Percentiles rank a stretch among this genome's conserved stretches.
Evolutionary conservation across 192 early-diverging fungal species (phyloP).

Genomic region (Podila epicladia): DNA sequence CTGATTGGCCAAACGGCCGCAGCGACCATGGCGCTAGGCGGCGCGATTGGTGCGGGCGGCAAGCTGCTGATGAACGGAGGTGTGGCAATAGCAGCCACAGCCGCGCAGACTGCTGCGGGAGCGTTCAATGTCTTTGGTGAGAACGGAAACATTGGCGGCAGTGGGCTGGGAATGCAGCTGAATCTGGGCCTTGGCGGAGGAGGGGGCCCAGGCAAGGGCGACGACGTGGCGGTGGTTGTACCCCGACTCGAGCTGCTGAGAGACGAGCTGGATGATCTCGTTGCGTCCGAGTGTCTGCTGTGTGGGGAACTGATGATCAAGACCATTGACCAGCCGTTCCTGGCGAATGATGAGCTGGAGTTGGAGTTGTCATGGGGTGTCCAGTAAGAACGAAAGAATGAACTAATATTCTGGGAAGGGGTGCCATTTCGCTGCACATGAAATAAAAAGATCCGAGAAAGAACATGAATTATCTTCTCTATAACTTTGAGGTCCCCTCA

Average conservation of each 20-base stretch:
- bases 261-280: constrained; percentile 58
- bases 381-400: constrained; percentile 35
- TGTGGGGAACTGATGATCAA: constrained; percentile 97
- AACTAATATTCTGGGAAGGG: too few species aligned
- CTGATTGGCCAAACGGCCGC: constrained; percentile 49
- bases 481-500: too few species aligned
- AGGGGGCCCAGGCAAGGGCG: constrained; percentile 23
- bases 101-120: constrained; percentile 52
- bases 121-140: constrained; percentile 56
- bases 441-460: too few species aligned
- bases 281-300: constrained; percentile 85
- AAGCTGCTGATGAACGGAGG: constrained; percentile 45
- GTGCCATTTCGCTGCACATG: too few species aligned
- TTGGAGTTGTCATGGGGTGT: constrained; percentile 71
- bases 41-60: constrained; percentile 41
- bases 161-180: constrained; percentile 16
- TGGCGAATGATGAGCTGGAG: constrained; percentile 64
- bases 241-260: constrained; percentile 57
- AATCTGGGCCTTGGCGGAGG: background rate
- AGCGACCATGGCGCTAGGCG: constrained; percentile 46
- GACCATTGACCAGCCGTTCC: constrained; percentile 84
- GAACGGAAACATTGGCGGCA: background rate
- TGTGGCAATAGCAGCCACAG: constrained; percentile 35
- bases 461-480: too few species aligned
- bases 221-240: constrained; percentile 58